These are phyloP conservation scores for Trichoderma sp. DNA, from an alignment of 2,329 filamentous ascomycete species.

Conservation along the genomic window DNA sequence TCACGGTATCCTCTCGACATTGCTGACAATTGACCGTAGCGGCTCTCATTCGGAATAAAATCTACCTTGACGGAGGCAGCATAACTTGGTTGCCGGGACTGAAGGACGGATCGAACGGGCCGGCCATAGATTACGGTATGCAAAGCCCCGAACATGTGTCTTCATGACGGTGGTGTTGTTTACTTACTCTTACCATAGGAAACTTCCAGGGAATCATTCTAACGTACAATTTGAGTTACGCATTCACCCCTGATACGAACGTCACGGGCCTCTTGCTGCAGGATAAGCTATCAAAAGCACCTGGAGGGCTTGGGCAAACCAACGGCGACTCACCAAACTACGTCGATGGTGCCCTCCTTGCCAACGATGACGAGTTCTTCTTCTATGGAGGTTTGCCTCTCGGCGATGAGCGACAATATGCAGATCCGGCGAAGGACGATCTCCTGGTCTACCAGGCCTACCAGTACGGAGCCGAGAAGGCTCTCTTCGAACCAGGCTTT, in stretches of 20 bases:
- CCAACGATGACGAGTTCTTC: slow-evolving; percentile 64
- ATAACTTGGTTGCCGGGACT: slow-evolving; percentile 57
- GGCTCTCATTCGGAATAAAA: slow-evolving; percentile 60
- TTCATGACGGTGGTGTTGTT: background rate
- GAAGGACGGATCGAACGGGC: slow-evolving; percentile 45
- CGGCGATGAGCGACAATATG: slow-evolving; percentile 40
- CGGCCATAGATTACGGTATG: slow-evolving; percentile 47
- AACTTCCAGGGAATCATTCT: slow-evolving; percentile 58
- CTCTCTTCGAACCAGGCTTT: slow-evolving; percentile 50
- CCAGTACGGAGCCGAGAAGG: slow-evolving; percentile 52
- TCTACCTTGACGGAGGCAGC: slow-evolving; percentile 67
- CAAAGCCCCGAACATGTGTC: background rate
- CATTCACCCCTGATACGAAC: slow-evolving; percentile 58
- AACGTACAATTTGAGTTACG: slow-evolving; percentile 58
- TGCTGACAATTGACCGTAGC: slow-evolving; percentile 45
- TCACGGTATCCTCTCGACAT: background rate
- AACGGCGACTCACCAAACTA: slow-evolving; percentile 60
- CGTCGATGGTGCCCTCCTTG: slow-evolving; percentile 64
- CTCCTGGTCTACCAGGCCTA: slow-evolving; percentile 57
- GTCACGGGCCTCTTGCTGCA: slow-evolving; percentile 53
- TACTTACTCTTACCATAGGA: slow-evolving; percentile 40
- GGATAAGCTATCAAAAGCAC: slow-evolving; percentile 50
- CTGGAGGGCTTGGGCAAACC: slow-evolving; percentile 50
- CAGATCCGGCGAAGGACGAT: slow-evolving; percentile 46
- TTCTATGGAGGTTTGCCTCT: slow-evolving; percentile 62